phyloP scores from a whole-genome alignment of 441 rosid species.

The Manihot esculenta region DNA sequence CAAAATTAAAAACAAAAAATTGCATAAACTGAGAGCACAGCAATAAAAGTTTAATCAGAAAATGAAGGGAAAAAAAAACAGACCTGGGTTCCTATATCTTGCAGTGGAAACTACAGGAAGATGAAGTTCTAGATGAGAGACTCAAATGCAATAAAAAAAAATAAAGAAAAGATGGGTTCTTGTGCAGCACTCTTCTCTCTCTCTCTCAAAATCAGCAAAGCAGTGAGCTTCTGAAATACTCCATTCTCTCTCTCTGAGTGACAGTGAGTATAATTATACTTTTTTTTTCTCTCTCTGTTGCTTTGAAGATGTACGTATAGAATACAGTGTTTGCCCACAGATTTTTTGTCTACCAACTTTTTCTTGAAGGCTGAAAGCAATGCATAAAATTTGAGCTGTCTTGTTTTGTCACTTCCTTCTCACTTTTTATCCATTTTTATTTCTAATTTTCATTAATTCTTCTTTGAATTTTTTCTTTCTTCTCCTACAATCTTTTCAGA shows the following conservation, averaged over 20 bases:
- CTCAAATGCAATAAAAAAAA: slow-evolving; percentile 30
- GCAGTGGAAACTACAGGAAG: slow-evolving; percentile 9
- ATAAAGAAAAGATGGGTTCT: slow-evolving; percentile 22
- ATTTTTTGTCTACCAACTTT: background rate
- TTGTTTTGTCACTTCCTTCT: background rate
- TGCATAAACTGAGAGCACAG: background rate
- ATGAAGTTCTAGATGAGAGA: slow-evolving; percentile 11
- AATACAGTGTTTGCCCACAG: slow-evolving; percentile 25
- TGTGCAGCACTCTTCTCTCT: slow-evolving; percentile 17
- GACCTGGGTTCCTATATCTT: slow-evolving; percentile 15
- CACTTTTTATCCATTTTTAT: background rate
- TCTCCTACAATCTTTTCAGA: background rate
- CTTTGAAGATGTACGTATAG: slow-evolving; percentile 19
- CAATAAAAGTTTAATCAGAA: background rate
- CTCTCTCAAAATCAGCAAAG: slow-evolving; percentile 69
- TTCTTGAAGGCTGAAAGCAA: background rate
- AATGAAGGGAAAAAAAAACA: background rate
- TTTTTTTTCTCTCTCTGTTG: background rate
- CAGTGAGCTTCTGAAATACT: slow-evolving; percentile 67
- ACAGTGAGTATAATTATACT: slow-evolving; percentile 24
- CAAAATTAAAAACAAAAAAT: background rate
- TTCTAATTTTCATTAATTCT: background rate
- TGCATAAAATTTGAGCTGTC: background rate
- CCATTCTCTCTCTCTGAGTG: slow-evolving; percentile 20
- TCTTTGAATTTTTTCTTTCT: background rate